Evolutionary conservation across 75 land plant genomes (phyloP).

Genomic region (Larix kaempferi): DNA sequence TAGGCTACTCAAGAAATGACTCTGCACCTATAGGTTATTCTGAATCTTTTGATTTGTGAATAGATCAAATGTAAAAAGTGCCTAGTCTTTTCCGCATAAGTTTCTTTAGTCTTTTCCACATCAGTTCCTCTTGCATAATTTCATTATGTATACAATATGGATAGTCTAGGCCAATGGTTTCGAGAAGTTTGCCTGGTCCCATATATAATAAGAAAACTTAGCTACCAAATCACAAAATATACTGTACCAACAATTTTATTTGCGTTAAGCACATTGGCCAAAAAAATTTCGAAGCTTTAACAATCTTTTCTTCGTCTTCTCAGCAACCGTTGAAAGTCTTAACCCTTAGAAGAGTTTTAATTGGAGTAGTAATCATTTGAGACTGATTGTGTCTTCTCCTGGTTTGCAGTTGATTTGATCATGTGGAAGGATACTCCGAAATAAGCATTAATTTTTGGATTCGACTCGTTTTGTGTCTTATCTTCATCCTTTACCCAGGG

Average conservation of each 20-base stretch:
- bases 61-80: background rate
- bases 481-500: conserved; percentile 73
- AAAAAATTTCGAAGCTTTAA: background rate
- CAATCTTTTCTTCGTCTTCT: background rate
- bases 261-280: background rate
- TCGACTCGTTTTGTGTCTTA: conserved; percentile 66
- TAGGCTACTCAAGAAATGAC: background rate
- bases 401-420: conserved; percentile 69
- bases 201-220: background rate
- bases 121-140: background rate
- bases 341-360: background rate
- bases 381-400: background rate
- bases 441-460: conserved; percentile 74
- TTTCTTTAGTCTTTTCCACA: background rate
- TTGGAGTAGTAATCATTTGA: background rate
- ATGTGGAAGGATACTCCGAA: conserved; percentile 89
- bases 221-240: background rate
- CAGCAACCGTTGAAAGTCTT: background rate
- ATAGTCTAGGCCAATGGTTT: too few relatives aligned
- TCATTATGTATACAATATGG: background rate
- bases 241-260: background rate
- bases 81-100: too few relatives aligned
- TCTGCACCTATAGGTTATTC: background rate
- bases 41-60: background rate
- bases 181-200: background rate